Evolutionary conservation across 2,329 filamentous ascomycete species (phyloP), one percentile per base, ranked within the genome.

Genomic region (Nemania diffusa): DNA sequence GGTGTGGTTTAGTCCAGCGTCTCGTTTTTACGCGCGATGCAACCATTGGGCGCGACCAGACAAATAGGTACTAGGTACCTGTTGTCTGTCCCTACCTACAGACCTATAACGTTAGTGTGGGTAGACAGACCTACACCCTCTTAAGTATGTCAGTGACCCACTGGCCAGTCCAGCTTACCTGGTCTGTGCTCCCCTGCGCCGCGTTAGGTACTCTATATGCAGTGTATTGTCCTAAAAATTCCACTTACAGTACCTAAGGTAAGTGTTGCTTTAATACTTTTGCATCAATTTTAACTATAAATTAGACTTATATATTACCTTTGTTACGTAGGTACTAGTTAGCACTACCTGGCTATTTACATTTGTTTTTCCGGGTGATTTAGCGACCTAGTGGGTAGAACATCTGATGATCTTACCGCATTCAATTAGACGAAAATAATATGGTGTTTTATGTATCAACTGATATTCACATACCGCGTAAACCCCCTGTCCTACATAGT

Each of bases 11-110:
- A 62, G 57, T 44, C 32, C 65, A 64, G 61, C 58, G 55, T 57
- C 62, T 65, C 55, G 56, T 66, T 69, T 70, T 71, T 70, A 68
- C 64, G 42, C 69, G 66, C 58, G 63, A 57, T 52, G 51, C 37
- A 65, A 62, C 29, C 57, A 50, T 64, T 52, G 61, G 59, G 65
- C 68, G 68, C 68, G 66, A 70, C 59, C 44, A 57, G 50, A 65
- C 24, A 26, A 27, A 5, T 27, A 51, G 17, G 24, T 51, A 26
- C 3, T 26, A 27, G 13, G 24, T 51, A 51, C 20, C 7, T 51
- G 5, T 3, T 17, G 42, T 27, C 34, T 5, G 17, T 40, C 8
- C 9, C 9, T 46, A 44, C 40, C n/a, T 9, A 44, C 7, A 44
- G 5, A 44, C 11, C 40, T 44, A 44, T 15, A n/a, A n/a, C n/a